phyloP scores from a whole-genome alignment of 306 rosid genomes.

The Cercis canadensis region DNA sequence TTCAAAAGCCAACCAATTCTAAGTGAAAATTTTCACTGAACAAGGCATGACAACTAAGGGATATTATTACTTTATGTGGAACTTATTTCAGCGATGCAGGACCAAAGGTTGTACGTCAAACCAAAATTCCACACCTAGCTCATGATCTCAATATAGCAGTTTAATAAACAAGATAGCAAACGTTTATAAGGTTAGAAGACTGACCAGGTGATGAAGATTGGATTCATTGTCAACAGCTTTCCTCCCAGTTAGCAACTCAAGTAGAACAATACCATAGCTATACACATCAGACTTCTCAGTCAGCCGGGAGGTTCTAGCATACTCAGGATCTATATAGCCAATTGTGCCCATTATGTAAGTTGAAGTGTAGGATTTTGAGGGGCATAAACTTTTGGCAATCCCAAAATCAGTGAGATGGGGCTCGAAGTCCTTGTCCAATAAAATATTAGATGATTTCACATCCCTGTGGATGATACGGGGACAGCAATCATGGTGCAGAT shows the following conservation, averaged over 20 bases:
- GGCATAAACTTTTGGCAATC: conserved; percentile 84
- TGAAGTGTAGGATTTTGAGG: conserved; percentile 80
- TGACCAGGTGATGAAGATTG: conserved; percentile 89
- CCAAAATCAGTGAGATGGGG: conserved; percentile 95
- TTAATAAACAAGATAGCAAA: background rate
- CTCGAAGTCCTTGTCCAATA: conserved; percentile 85
- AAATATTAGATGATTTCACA: conserved; percentile 88
- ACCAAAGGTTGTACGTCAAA: background rate
- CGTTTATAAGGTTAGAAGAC: conserved; percentile 14
- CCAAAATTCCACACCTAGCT: background rate
- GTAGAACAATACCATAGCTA: conserved; percentile 91
- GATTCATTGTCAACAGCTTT: conserved; percentile 92
- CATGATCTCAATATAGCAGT: background rate
- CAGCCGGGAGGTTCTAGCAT: conserved; percentile 91
- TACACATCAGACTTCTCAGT: conserved; percentile 95
- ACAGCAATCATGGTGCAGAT: conserved; percentile 91
- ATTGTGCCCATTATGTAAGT: conserved; percentile 93
- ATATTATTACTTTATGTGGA: background rate
- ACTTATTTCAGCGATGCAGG: background rate
- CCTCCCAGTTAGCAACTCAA: conserved; percentile 89
- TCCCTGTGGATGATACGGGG: conserved; percentile 96
- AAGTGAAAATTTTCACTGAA: background rate
- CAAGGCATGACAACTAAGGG: background rate
- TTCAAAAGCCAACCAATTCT: background rate
- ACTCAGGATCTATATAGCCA: conserved; percentile 97